Conservation (phyloP, 768 basidiomycete species). For the Neoboletus brunneissimus region DNA sequence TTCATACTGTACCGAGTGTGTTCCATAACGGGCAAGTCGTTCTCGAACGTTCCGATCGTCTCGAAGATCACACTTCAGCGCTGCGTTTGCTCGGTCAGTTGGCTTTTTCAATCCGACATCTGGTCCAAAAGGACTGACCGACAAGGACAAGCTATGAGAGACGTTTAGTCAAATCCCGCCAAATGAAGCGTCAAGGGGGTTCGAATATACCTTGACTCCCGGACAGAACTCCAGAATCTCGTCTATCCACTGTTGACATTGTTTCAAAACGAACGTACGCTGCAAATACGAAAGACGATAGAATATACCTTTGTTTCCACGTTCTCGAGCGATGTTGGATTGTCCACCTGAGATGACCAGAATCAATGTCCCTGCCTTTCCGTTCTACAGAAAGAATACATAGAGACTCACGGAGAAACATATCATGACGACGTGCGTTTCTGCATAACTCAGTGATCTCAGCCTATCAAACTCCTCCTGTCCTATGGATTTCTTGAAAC, state of each 20-base stretch:
- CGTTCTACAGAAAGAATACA: neutral
- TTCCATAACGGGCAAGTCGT: constrained; percentile 65
- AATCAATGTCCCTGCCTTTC: neutral
- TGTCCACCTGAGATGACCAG: constrained; percentile 64
- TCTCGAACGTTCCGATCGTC: constrained; percentile 76
- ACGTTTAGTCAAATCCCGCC: constrained; percentile 4
- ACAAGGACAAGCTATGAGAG: constrained; percentile 73
- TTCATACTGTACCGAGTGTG: constrained; percentile 84
- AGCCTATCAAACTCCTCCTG: constrained; percentile 96
- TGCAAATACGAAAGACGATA: neutral
- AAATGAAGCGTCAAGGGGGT: neutral
- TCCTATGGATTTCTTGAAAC: constrained; percentile 48
- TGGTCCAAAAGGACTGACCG: constrained; percentile 50
- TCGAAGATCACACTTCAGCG: constrained; percentile 93
- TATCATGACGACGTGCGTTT: constrained; percentile 94
- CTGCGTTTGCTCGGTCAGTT: constrained; percentile 39
- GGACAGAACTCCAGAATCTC: constrained; percentile 92
- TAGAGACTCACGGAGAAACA: constrained; percentile 78
- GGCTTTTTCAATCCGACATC: neutral
- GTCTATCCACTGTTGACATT: constrained; percentile 77
- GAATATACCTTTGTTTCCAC: constrained; percentile 82
- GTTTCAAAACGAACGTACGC: neutral
- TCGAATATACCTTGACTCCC: constrained; percentile 75
- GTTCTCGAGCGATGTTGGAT: constrained; percentile 92
- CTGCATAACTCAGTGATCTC: constrained; percentile 92